Evolutionary conservation across 2,329 filamentous ascomycete genomes (phyloP), one percentile per base, ranked within the genome.

Genomic region (Elsinoe ampelina): DNA sequence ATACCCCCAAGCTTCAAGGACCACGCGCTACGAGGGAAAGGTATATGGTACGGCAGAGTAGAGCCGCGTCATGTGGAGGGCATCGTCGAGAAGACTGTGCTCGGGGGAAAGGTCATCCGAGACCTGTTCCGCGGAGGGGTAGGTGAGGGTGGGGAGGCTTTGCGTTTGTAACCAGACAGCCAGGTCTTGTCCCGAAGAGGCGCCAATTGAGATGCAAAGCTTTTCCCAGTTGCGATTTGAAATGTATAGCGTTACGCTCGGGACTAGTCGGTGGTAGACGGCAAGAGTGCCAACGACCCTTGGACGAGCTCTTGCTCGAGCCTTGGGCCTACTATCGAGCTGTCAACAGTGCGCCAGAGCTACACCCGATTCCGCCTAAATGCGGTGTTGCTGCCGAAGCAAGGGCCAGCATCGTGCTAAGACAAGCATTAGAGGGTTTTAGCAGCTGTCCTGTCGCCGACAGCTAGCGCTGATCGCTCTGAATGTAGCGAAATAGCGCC

Each of bases 11-110:
- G 65, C 2, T 64, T 66, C 60, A 60, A 54, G 4, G 61, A 39
- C 0, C 82, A 87, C 66, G 76, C 80, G 3, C 70, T 91, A 52
- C 81, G 80, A 1, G 87, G 87, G 0, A 81, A 81, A 64, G 87
- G 87, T 0, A 80, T 93, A 2, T 93, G 88, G 88, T 93, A 93
- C 68, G 88, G 88, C 0, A 74, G 88, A 39, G 84, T 93, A 1
- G 85, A 86, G 62, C 85, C 87, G 2, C 79, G 77, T 65, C 80
- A 92, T 67, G 86, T 91, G 0, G 85, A 90, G 66, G 88, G 87
- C 0, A 80, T 93, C 47, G 77, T 93, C 4, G 72, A 75, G 17
- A 83, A 89, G 74, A 92, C 88, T 4, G 72, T 93, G 0, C 43
- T 82, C 5, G 75, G 75, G 20, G 87, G 88, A 0, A 81, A 76